Evolutionary conservation across 768 basidiomycete species (phyloP).

Genomic region (Pulveroboletus sp.): DNA sequence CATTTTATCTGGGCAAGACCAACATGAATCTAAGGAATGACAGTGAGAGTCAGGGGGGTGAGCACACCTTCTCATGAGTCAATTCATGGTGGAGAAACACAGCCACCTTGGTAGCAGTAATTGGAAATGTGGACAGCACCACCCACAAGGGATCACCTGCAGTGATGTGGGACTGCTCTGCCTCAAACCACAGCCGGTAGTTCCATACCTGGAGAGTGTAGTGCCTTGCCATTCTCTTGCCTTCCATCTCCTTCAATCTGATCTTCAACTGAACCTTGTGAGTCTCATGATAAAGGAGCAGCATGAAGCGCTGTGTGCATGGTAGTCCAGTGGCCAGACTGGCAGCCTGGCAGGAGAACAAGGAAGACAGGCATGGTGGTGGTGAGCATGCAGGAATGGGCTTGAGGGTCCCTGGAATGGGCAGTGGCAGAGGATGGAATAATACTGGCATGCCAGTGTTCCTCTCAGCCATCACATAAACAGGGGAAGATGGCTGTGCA

Average conservation of each 20-base stretch:
- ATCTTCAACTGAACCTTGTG: conserved; percentile 1
- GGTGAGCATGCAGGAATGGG: too few relatives aligned
- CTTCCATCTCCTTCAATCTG: conserved; percentile 8
- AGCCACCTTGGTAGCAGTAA: conserved; percentile 29
- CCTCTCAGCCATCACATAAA: too few relatives aligned
- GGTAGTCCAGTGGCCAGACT: too few relatives aligned
- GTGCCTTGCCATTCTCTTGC: conserved; percentile 22
- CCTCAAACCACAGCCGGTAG: conserved; percentile 25
- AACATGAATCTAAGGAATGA: background rate
- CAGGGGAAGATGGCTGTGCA: too few relatives aligned
- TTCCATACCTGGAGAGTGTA: conserved; percentile 27
- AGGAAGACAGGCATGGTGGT: too few relatives aligned
- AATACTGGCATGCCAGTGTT: too few relatives aligned
- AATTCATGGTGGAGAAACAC: conserved; percentile 31
- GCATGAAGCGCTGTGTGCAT: background rate
- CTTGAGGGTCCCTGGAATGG: too few relatives aligned
- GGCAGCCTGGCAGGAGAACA: too few relatives aligned
- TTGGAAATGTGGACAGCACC: conserved; percentile 24
- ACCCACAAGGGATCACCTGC: background rate
- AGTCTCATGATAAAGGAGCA: background rate
- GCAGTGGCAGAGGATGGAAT: too few relatives aligned
- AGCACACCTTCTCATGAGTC: conserved; percentile 27
- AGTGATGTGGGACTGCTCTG: conserved; percentile 9
- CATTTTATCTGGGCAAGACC: background rate
- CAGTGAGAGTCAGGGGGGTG: background rate